Evolutionary conservation across 2,329 filamentous ascomycete genomes (phyloP), one percentile per base, ranked within the genome.

Genomic region (Graphilbum fragrans): DNA sequence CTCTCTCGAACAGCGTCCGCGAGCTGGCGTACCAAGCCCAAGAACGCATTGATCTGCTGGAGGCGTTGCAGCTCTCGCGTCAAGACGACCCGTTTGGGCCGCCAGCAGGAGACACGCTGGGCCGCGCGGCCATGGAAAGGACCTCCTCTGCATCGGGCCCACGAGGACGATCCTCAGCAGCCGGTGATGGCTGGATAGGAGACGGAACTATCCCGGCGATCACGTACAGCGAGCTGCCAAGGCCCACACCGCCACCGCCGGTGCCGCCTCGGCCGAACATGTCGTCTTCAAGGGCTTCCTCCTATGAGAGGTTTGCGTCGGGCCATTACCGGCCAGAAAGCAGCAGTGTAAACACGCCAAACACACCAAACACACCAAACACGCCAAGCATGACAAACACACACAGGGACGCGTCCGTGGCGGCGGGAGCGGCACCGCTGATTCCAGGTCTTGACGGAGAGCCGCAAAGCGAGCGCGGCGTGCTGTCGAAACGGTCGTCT

Each of bases 1-100:
- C 86, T 3, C 63, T 96, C 43, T 73, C 84, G 41, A 83, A 92
- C 42, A 93, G 87, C 38, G 63, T 96, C 45, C 76, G 77, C 44
- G 74, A 87, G 53, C 73, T 96, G 55, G 87, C 96, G 57, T 58
- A 88, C 47, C 90, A 95, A 61, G 95, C 88, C 61, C 90, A 92
- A 59, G 90, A 96, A 61, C 76, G 88, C 38, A 86, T 95, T 39
- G 86, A 94, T 56, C 67, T 96, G 27, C 70, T 96, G 7, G 82
- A 92, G 55, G 82, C 88, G 7, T 65, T 96, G 43, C 76, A 80
- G 46, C 67, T 82, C 48, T 80, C 76, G n/a, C 65, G 75, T 43
- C 58, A 68, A 45, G 70, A 67, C 17, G 58, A 62, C 33, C 45
- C 55, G 2, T 39, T 46, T 18, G 7, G 11, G 29, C 16, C 29